Evolutionary conservation across 2,329 filamentous ascomycete genomes (phyloP), one percentile per base, ranked within the genome.

Genomic region (Bipolaris gigantea): DNA sequence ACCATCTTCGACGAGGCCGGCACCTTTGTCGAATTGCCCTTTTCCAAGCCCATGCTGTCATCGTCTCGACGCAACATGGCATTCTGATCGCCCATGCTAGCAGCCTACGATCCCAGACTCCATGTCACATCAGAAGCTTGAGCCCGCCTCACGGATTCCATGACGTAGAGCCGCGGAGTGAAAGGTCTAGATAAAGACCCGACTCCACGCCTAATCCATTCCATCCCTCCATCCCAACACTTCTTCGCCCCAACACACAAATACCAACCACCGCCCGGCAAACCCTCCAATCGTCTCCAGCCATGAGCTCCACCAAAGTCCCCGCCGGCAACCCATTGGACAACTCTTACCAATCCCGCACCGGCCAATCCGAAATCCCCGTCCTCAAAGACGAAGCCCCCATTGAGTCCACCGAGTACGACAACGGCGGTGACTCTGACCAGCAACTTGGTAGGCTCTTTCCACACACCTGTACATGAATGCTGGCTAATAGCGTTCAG

Each of bases 401-500:
- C 0, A 65, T 81, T 27, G 77, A 81, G 38, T 32, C 38, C 1
- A 66, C 63, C 5, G 77, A 79, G 51, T 75, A 76, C 40, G 76
- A 79, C 44, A 73, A 80, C 50, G 76, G 69, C 3, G 79, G 78
- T 35, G 79, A 83, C 57, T 77, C 75, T 1, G 80, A 82, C 52
- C 69, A 73, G 50, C 73, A 77, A 44, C 65, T 83, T 21, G 76
- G 80, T 81, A 69, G 18, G 71, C 64, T 23, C 9, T 25, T 16
- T 30, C 36, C 16, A 5, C 16, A 3, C 27, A 30, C 34, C 1
- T n/a, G 4, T 11, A 3, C 2, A 4, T 4, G 5, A 15, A 32
- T 21, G 9, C 7, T 27, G 27, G 9, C 32, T 30, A 21, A 48
- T 25, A 27, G 27, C 1, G 33, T 25, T 9, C 49, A 80, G 79